Conservation (phyloP, 805 yeast species). For the Hanseniaspora valbyensis region DNA sequence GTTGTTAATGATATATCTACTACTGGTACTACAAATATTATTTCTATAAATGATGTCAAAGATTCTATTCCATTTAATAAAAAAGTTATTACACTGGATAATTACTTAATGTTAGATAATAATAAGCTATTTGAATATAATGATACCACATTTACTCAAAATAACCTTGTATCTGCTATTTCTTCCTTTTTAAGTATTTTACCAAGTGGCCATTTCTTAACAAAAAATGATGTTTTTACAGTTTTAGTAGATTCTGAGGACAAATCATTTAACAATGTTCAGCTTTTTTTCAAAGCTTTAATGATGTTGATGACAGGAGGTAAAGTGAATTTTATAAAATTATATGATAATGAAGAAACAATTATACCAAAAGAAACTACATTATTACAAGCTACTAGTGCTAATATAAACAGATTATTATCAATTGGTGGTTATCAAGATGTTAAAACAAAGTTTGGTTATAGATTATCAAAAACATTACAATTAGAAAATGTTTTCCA, state of each 20-base stretch:
- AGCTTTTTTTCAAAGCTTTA: slow-evolving; percentile 35
- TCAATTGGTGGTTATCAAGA: background rate
- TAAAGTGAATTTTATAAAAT: slow-evolving; percentile 20
- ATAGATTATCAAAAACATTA: slow-evolving; percentile 2
- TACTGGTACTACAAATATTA: slow-evolving; percentile 16
- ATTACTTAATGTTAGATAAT: slow-evolving; percentile 27
- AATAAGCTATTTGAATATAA: slow-evolving; percentile 28
- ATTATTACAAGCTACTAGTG: slow-evolving; percentile 20
- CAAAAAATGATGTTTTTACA: slow-evolving; percentile 25
- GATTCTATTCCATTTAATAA: background rate
- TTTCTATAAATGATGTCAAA: slow-evolving; percentile 23
- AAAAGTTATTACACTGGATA: slow-evolving; percentile 15
- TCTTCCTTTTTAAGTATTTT: slow-evolving; percentile 37
- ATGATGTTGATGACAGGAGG: slow-evolving; percentile 30
- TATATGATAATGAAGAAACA: slow-evolving; percentile 22
- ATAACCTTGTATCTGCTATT: slow-evolving; percentile 42
- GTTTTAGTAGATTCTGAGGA: slow-evolving; percentile 23
- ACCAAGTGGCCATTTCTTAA: slow-evolving; percentile 32
- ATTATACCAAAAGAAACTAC: slow-evolving; percentile 19
- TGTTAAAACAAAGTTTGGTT: background rate
- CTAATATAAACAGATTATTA: slow-evolving; percentile 15
- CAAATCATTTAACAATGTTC: slow-evolving; percentile 19
- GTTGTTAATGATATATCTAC: slow-evolving; percentile 23
- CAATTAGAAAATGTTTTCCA: slow-evolving; percentile 3
- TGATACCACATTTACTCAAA: slow-evolving; percentile 37